These are phyloP conservation scores for Tulasnella sp. DNA, from an alignment of 768 basidiomycete genomes.

Conservation along the genomic window DNA sequence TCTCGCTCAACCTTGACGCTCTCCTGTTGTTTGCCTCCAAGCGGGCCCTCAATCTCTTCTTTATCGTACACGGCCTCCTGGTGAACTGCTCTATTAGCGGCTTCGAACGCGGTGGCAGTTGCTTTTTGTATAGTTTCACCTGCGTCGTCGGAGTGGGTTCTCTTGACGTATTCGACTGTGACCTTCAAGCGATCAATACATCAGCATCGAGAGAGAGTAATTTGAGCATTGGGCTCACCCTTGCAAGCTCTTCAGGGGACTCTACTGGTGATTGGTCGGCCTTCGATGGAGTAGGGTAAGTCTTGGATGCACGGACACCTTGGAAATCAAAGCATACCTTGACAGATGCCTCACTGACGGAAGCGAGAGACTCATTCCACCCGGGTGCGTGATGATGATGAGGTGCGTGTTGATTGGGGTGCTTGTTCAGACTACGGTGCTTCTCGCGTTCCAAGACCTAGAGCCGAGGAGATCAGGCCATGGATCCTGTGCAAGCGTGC, in stretches of 20 bases:
- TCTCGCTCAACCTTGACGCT: neutral
- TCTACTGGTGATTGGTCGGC: constrained; percentile 13
- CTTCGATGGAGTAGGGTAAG: neutral
- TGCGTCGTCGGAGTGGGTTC: neutral
- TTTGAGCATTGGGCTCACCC: neutral
- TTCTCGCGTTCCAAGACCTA: constrained; percentile 14
- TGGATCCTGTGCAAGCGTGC: neutral
- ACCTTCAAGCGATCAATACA: neutral
- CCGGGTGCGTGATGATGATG: constrained; percentile 14
- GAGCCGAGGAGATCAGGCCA: neutral
- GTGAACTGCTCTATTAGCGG: neutral
- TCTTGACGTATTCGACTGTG: constrained; percentile 9
- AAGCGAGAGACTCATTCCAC: constrained; percentile 16
- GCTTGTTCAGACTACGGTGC: constrained; percentile 6
- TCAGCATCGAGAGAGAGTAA: no score
- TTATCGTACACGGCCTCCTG: neutral
- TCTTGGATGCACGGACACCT: neutral
- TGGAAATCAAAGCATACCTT: constrained; percentile 6
- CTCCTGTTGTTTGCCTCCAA: neutral
- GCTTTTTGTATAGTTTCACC: neutral
- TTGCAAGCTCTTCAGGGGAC: constrained; percentile 5
- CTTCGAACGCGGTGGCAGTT: neutral
- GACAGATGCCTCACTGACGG: constrained; percentile 8
- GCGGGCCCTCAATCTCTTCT: constrained; percentile 1
- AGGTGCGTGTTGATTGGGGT: neutral